Base-by-base conservation (phyloP, 176 grass and related monocot genomes). In the sorghum (Sorghum bicolor) region DNA sequence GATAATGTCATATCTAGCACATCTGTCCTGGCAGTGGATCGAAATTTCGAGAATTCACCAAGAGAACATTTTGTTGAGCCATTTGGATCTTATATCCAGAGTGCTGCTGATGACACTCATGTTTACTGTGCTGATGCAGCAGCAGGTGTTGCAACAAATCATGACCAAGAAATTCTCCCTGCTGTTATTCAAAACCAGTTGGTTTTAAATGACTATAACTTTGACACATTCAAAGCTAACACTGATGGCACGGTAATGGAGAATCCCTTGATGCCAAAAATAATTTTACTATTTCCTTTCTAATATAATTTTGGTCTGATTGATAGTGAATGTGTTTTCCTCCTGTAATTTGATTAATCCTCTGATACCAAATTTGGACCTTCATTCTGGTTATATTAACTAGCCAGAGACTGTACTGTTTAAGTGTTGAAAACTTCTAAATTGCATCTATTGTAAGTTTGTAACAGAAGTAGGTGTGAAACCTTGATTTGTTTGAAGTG, bases 111-210 rank as follows among this genome's bases (percentile, higher is more conserved):
- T 74, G 76, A 89, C 34, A 20, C 53, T 67, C 29, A 70, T 58
- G 38, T 84, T 57, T 84, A 87, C 76, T 87, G 80, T 74, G 73
- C 65, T 80, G 84, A 74, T 44, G 22, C 50, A 64, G 45, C 31
- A 32, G 82, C 80, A 80, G 60, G 78, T 40, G 44, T 52, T 77
- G 72, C 77, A 61, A 61, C 40, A 29, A 84, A 92, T 81, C 79
- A 79, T 92, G 60, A 30, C 26, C 36, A 70, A 1, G 64, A 84
- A 84, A 47, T 87, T 63, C 65, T 84, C 70, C 61, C 84, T 77
- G 65, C 50, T 70, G 74, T 22, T 37, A 74, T 64, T 66, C 84
- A 83, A 47, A 89, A 31, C 52, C 86, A 82, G 64, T 75, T 90
- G 37, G 80, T 52, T 48, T 64, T 77, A 38, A 85, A 77, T 85